phyloP scores from a whole-genome alignment of 305 asterid genomes.

The Andrographis paniculata region DNA sequence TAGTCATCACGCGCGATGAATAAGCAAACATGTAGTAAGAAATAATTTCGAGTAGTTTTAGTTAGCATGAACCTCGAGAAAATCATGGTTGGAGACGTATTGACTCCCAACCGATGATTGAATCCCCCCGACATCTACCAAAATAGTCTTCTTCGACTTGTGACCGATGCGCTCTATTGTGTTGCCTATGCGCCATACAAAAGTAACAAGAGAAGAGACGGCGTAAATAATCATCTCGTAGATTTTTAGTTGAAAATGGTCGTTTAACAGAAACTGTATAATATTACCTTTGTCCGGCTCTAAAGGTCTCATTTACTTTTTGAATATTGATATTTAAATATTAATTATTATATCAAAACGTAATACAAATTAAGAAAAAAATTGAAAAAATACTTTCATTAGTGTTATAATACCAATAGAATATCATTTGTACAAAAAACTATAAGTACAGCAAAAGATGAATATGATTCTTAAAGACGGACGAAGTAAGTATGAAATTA shows the following conservation, averaged over 20 bases:
- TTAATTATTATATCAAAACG: too few relatives aligned
- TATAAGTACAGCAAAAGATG: too few relatives aligned
- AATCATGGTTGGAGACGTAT: constrained; percentile 68
- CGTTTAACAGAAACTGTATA: background rate
- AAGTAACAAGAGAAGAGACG: background rate
- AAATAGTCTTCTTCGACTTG: constrained; percentile 32
- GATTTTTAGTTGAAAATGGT: background rate
- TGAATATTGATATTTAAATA: too few relatives aligned
- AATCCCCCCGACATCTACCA: constrained; percentile 61
- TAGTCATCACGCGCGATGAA: background rate
- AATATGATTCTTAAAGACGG: too few relatives aligned
- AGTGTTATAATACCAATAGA: too few relatives aligned
- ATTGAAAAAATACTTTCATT: too few relatives aligned
- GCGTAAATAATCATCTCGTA: background rate
- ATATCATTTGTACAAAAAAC: too few relatives aligned
- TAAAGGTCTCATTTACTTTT: too few relatives aligned
- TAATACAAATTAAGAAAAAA: too few relatives aligned
- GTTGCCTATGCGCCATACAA: background rate
- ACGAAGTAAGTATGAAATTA: too few relatives aligned
- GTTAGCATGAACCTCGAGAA: constrained; percentile 50
- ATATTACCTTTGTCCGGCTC: too few relatives aligned
- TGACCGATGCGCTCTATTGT: background rate
- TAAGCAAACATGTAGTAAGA: background rate
- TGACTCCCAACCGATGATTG: constrained; percentile 52
- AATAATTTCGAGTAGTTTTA: background rate